A percentile compares a stretch with the other conserved stretches of the same genome.
phyloP scores from a whole-genome alignment of 2,329 filamentous ascomycete species.

The Colletotrichum limetticola region DNA sequence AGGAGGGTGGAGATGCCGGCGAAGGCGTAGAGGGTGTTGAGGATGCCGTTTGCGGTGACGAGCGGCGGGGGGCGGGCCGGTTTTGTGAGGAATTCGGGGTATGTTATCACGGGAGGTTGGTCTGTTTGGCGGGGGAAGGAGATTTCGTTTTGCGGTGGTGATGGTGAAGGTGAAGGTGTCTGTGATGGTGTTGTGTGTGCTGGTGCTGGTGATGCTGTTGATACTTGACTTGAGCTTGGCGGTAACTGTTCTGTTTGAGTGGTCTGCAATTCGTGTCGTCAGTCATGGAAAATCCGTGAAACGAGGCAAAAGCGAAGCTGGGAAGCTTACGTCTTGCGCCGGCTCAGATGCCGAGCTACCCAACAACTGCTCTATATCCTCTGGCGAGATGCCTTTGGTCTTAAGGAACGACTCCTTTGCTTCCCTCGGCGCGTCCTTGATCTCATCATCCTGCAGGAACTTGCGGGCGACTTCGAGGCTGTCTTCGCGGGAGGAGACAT shows the following conservation, averaged over 20 bases:
- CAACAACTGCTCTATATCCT: slow-evolving; percentile 77
- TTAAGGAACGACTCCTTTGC: slow-evolving; percentile 82
- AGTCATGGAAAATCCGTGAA: background rate
- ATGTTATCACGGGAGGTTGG: slow-evolving; percentile 73
- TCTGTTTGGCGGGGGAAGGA: slow-evolving; percentile 42
- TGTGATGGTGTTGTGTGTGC: slow-evolving; percentile 19
- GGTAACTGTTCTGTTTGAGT: background rate
- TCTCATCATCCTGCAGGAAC: slow-evolving; percentile 81
- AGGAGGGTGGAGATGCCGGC: slow-evolving; percentile 69
- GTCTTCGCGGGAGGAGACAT: slow-evolving; percentile 38
- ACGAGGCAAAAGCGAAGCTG: background rate
- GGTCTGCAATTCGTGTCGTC: background rate
- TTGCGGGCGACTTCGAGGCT: slow-evolving; percentile 72
- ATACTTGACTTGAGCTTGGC: slow-evolving; percentile 4
- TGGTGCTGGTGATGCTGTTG: slow-evolving; percentile 5
- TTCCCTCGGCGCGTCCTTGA: slow-evolving; percentile 74
- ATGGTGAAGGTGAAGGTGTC: background rate
- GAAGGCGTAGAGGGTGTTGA: slow-evolving; percentile 69
- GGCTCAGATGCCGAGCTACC: slow-evolving; percentile 36
- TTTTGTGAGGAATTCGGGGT: slow-evolving; percentile 75
- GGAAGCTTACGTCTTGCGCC: slow-evolving; percentile 1
- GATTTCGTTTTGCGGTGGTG: slow-evolving; percentile 19
- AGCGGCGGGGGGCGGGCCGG: slow-evolving; percentile 67
- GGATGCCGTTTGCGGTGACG: slow-evolving; percentile 68
- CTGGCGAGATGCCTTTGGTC: slow-evolving; percentile 76